Conservation (phyloP, 1,139 yeast species). For the Hyphopichia pseudoburtonii region DNA sequence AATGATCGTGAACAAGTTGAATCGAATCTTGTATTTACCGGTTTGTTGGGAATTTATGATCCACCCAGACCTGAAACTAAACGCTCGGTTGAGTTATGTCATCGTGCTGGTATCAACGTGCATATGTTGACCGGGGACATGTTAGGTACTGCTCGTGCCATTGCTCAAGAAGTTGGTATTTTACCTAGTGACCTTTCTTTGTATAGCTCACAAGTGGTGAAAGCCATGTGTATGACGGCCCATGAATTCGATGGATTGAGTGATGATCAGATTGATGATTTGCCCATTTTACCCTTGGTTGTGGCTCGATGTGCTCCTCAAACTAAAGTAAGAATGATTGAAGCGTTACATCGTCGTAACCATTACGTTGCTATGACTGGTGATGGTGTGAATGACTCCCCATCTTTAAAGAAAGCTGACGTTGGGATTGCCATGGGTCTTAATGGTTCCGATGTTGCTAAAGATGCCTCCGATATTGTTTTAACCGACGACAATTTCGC, state of each 20-base stretch:
- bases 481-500: constrained; percentile 77
- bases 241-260: constrained; percentile 63
- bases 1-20: constrained; percentile 55
- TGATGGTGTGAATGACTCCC: constrained; percentile 85
- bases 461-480: constrained; percentile 76
- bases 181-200: constrained; percentile 68
- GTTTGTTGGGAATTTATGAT: constrained; percentile 78
- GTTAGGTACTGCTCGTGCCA: constrained; percentile 78
- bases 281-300: constrained; percentile 74
- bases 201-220: constrained; percentile 59
- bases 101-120: constrained; percentile 75
- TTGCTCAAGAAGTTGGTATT: constrained; percentile 84
- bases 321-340: constrained; percentile 82
- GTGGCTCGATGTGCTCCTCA: constrained; percentile 87
- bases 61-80: constrained; percentile 79
- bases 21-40: constrained; percentile 55
- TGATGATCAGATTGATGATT: constrained; percentile 62
- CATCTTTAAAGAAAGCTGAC: constrained; percentile 76
- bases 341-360: constrained; percentile 71
- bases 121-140: constrained; percentile 89
- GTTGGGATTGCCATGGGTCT: constrained; percentile 89
- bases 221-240: constrained; percentile 77
- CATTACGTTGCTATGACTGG: constrained; percentile 85
- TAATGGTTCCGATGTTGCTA: constrained; percentile 80
- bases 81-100: constrained; percentile 65